Percentiles rank a stretch among this genome's conserved stretches.
These are phyloP conservation scores for Penstemon newberryi DNA, from an alignment of 257 asterid species.

Conservation along the genomic window DNA sequence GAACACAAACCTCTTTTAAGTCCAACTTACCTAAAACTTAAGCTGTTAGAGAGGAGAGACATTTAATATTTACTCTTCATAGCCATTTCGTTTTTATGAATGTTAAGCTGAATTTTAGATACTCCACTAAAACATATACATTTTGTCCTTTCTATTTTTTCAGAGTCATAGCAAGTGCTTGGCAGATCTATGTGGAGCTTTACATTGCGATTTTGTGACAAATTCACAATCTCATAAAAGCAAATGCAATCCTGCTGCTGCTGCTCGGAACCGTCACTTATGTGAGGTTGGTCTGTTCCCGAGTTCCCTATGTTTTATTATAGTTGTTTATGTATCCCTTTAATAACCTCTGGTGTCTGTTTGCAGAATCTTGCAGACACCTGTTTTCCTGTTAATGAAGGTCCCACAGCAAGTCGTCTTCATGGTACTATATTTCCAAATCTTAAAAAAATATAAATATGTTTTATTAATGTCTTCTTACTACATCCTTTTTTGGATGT, in stretches of 20 bases:
- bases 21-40: too few species aligned
- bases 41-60: too few species aligned
- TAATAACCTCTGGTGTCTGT: slow-evolving; percentile 14
- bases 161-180: slow-evolving; percentile 85
- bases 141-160: slow-evolving; percentile 27
- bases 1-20: too few species aligned
- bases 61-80: too few species aligned
- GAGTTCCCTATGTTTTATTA: slow-evolving; percentile 10
- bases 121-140: neutral
- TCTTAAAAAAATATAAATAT: slow-evolving; percentile 15
- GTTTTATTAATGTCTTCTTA: slow-evolving; percentile 22
- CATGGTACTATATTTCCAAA: slow-evolving; percentile 54
- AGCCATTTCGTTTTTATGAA: too few species aligned
- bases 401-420: slow-evolving; percentile 68
- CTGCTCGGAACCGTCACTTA: slow-evolving; percentile 74
- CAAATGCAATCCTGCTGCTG: slow-evolving; percentile 93
- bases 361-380: slow-evolving; percentile 75
- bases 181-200: slow-evolving; percentile 91
- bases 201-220: slow-evolving; percentile 77
- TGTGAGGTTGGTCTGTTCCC: slow-evolving; percentile 68
- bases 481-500: slow-evolving; percentile 25
- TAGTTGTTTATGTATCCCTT: neutral
- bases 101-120: slow-evolving; percentile 6
- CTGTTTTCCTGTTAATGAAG: slow-evolving; percentile 72
- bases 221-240: slow-evolving; percentile 56